phyloP scores from a whole-genome alignment of 768 basidiomycete species.

The Amanita inopinata region DNA sequence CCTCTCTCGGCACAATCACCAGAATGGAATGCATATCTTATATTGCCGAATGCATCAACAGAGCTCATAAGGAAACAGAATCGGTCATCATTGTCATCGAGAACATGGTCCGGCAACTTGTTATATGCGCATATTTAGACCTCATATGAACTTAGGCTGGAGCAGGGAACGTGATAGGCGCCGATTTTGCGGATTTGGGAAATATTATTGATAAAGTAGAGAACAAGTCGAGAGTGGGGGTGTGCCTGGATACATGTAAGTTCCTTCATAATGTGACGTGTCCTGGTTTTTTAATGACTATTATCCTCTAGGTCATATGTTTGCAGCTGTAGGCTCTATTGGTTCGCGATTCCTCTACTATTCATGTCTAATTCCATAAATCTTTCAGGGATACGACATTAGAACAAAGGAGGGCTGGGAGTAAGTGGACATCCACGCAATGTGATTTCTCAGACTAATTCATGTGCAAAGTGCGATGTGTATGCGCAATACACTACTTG shows the following conservation, averaged over 20 bases:
- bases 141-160: constrained; percentile 46
- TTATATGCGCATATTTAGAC: not conserved
- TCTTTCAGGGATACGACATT: constrained; percentile 71
- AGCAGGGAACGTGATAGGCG: constrained; percentile 69
- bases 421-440: constrained; percentile 30
- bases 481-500: constrained; percentile 9
- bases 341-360: not conserved
- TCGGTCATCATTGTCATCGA: constrained; percentile 62
- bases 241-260: constrained; percentile 81
- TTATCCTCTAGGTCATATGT: constrained; percentile 53
- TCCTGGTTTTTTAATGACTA: not conserved
- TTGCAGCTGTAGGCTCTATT: constrained; percentile 49
- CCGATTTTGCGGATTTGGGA: constrained; percentile 55
- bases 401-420: constrained; percentile 63
- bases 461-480: constrained; percentile 16
- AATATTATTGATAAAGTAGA: constrained; percentile 61
- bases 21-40: constrained; percentile 47
- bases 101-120: constrained; percentile 56
- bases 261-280: constrained; percentile 2
- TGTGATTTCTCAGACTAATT: not conserved
- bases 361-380: not conserved
- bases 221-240: constrained; percentile 67
- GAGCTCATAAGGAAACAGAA: constrained; percentile 52
- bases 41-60: constrained; percentile 68
- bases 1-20: constrained; percentile 64